Conservation (phyloP, 2,329 filamentous ascomycete species). For the Penicillium sp. region DNA sequence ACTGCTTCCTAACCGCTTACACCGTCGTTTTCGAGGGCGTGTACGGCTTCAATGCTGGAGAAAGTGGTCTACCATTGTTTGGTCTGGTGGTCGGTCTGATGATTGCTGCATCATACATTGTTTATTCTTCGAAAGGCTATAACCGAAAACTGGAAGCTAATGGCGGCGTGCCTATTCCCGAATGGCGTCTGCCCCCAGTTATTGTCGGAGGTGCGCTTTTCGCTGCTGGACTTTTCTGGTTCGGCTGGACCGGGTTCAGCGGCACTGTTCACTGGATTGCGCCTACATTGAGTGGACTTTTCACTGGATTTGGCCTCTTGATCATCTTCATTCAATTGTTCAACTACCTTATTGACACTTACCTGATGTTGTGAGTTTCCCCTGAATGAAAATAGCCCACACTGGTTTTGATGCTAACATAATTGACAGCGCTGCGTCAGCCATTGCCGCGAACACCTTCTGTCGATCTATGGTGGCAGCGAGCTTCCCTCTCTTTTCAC, state of each 20-base stretch:
- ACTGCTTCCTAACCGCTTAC: conserved; percentile 40
- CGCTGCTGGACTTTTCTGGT: conserved; percentile 71
- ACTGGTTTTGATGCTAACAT: conserved; percentile 5
- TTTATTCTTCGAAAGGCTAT: conserved; percentile 54
- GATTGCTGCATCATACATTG: conserved; percentile 60
- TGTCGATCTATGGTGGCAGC: conserved; percentile 52
- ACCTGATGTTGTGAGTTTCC: conserved; percentile 53
- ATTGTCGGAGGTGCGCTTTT: conserved; percentile 55
- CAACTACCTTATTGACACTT: conserved; percentile 62
- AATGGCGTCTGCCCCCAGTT: conserved; percentile 58
- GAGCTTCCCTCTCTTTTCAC: conserved; percentile 56
- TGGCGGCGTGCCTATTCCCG: conserved; percentile 57
- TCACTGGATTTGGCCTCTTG: conserved; percentile 59
- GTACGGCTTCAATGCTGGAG: conserved; percentile 68
- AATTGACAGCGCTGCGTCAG: conserved; percentile 46
- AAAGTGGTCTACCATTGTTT: conserved; percentile 77
- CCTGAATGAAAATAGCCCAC: background rate
- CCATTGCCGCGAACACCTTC: conserved; percentile 58
- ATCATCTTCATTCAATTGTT: conserved; percentile 58
- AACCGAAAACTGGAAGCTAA: conserved; percentile 51
- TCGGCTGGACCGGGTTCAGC: conserved; percentile 68
- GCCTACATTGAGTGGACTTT: conserved; percentile 49
- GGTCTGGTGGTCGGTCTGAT: conserved; percentile 77
- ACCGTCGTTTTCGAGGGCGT: conserved; percentile 47
- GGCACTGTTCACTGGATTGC: conserved; percentile 40